Base-by-base conservation (phyloP, 177 flowering plant species). In the Tripterygium wilfordii region DNA sequence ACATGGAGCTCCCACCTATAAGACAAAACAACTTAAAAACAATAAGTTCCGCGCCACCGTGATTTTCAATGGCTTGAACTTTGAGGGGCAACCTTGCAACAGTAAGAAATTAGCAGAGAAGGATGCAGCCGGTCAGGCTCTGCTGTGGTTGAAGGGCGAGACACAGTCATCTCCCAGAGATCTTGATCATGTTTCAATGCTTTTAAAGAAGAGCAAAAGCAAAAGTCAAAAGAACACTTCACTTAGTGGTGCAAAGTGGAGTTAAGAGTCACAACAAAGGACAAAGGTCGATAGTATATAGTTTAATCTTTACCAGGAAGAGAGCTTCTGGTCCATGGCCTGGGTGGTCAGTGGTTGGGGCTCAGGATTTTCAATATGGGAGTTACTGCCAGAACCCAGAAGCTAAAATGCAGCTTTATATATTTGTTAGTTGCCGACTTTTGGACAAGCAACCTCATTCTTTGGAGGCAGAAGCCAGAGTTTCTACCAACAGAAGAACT, bases 51-150 rank as follows among this genome's bases (percentile, higher is more conserved):
- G 65, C 22, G 61, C 88, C 16, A 77, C 77, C 15, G 95, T 81
- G 13, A 69, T 70, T 45, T 88, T 90, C 53, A 90, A 87, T 30
- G 96, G 85, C 9, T 69, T 76, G 74, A 63, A 88, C 56, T 73
- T 90, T 38, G 59, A 39, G 16, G 91, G 98, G 25, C 65, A 74
- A 48, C 85, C 96, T 50, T 73, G 82, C 61, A 62, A 54, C 69
- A 78, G 68, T 55, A 88, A 88, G 74, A 90, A 88, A 58, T 70
- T 54, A 32, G 96, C 96, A 2, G 96, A 90, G 47, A 90, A 81
- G 53, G 85, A 80, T 63, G 98, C 98, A 8, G 98, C 98, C 17
- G 63, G 68, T 35, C 80, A 71, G 65, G 95, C 98, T 45, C 50
- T 88, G 48, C 67, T 64, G 40, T 85, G 83, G 85, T 57, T 90